Evolutionary conservation across 2,329 filamentous ascomycete genomes (phyloP).

Genomic region (Thermothelomyces thermophilus): DNA sequence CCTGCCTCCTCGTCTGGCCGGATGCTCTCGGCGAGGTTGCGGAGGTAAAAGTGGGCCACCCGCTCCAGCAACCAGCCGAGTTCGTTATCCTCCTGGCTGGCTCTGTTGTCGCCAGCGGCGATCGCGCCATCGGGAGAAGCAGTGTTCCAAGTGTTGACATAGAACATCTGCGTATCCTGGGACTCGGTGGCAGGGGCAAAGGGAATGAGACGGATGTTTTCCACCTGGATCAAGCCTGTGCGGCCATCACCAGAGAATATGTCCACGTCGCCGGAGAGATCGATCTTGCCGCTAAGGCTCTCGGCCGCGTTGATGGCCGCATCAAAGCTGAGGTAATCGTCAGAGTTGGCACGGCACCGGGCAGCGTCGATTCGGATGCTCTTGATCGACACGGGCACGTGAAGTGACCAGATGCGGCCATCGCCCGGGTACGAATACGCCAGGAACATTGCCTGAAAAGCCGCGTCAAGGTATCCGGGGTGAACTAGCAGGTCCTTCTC

Average conservation of each 20-base stretch:
- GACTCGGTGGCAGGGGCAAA: neutral
- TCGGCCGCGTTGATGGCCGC: neutral
- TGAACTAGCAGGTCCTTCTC: neutral
- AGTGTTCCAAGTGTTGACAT: neutral
- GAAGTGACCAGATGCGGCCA: neutral
- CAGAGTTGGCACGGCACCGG: neutral
- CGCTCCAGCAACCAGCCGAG: neutral
- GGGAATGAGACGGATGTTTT: neutral
- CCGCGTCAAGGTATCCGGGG: neutral
- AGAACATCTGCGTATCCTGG: neutral
- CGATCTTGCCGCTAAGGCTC: neutral
- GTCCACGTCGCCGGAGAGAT: neutral
- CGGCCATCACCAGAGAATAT: neutral
- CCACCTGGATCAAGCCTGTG: neutral
- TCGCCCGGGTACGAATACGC: neutral
- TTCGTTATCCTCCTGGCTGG: neutral
- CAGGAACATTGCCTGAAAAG: neutral
- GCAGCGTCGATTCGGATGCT: neutral
- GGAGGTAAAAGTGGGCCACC: neutral
- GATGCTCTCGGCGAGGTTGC: neutral
- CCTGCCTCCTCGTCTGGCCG: neutral
- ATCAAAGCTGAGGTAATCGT: neutral
- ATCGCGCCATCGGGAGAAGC: neutral
- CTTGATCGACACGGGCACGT: neutral
- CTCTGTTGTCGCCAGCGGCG: neutral